Evolutionary conservation across 495 filamentous ascomycete genomes (phyloP).

Genomic region (Oidiodendron maius): DNA sequence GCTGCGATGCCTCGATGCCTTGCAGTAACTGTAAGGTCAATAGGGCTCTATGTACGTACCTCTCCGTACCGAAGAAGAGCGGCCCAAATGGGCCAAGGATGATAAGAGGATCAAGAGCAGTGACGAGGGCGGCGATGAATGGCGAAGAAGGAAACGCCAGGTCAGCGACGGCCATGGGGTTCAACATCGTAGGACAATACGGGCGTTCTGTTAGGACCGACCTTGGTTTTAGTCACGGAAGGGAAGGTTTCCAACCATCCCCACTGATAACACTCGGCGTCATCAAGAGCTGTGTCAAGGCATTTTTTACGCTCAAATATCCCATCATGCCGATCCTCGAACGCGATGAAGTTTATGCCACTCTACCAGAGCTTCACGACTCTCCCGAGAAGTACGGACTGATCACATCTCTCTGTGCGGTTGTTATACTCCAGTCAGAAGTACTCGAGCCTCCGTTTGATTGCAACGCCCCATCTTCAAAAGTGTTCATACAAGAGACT

Average conservation of each 20-base stretch:
- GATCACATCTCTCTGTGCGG: constrained; percentile 10
- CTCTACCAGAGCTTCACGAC: neutral
- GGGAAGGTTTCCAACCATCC: constrained; percentile 11
- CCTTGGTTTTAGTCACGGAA: neutral
- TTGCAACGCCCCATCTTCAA: neutral
- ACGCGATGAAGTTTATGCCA: neutral
- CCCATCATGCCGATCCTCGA: constrained; percentile 16
- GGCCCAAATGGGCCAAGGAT: constrained; percentile 4
- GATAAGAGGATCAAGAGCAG: neutral
- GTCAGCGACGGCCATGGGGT: too few relatives aligned
- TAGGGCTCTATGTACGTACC: constrained; percentile 7
- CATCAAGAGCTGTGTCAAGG: constrained; percentile 11
- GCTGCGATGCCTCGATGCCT: constrained; percentile 14
- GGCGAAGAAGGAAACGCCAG: too few relatives aligned
- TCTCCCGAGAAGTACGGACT: constrained; percentile 11
- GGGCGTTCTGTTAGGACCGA: neutral
- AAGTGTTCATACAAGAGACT: constrained; percentile 8
- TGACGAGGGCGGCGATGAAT: neutral
- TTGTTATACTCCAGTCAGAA: constrained; percentile 5
- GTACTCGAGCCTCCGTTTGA: neutral
- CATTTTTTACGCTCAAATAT: constrained; percentile 17
- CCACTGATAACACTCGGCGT: constrained; percentile 3
- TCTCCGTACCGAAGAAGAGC: constrained; percentile 13
- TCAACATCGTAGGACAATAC: too few relatives aligned
- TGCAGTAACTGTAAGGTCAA: constrained; percentile 10